Base-by-base conservation (phyloP, 2,329 filamentous ascomycete species). In the Talaromyces sp. region DNA sequence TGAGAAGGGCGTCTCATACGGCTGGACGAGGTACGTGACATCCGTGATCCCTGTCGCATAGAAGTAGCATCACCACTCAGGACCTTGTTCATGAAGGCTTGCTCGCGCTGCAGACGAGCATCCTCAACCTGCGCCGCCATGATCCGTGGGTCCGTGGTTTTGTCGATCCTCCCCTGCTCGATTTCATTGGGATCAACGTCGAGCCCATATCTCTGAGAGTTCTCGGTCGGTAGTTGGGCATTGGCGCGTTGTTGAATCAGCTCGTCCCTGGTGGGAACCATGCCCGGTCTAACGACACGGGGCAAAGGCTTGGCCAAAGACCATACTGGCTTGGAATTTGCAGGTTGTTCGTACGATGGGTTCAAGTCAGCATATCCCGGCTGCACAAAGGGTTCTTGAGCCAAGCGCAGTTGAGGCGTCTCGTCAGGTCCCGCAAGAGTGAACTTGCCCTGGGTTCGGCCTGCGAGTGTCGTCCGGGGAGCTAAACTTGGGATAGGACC, bases 281-380 rank as follows among this genome's bases (percentile, higher is more conserved):
- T 83, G 10, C 80, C 80, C 17, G 77, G 71, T 33, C 81, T 73
- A 47, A 83, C 72, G 0, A 82, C 80, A 55, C 79, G 79, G 29
- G 81, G 80, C 22, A 83, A 63, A 6, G 81, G 80, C 58, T 81
- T 80, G 3, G 79, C 80, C 47, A 83, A 64, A 65, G 78, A 76
- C 75, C 81, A 83, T 42, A 83, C 76, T 1, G 81, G 80, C 50
- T 79, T 76, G 11, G 68, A 60, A 14, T 80, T 77, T 7, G 70
- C 67, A 3, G 80, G 73, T 49, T 82, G 78, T 29, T 81, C 80
- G 53, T 83, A 82, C 27, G 78, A 75, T 2, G 81, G 81, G 47
- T 84, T 83, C 3, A 83, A 69, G 10, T 79, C 72, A 10, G 72
- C 70, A 55, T 83, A 82, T 3, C 79, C 78, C n/a, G 80, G 78